These are phyloP conservation scores for Rhodamnia rubescens DNA, from an alignment of 345 rosid genomes.

Conservation along the genomic window DNA sequence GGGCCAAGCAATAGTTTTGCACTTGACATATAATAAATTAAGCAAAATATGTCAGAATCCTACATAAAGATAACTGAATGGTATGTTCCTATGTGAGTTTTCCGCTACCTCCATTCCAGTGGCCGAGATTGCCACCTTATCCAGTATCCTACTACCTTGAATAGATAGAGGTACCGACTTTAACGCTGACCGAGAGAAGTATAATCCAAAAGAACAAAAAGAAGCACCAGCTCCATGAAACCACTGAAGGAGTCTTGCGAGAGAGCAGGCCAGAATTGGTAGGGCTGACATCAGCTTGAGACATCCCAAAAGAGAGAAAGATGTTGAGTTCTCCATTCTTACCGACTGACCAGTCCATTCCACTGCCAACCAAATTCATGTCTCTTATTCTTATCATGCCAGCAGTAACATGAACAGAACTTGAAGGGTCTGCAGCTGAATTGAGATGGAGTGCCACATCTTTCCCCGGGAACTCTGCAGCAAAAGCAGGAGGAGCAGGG, in stretches of 20 bases:
- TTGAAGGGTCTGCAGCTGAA: slow-evolving; percentile 50
- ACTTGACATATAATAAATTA: background rate
- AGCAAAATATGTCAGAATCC: background rate
- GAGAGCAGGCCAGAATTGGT: slow-evolving; percentile 5
- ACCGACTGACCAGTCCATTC: slow-evolving; percentile 42
- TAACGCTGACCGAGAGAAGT: slow-evolving; percentile 53
- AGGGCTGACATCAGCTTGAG: slow-evolving; percentile 17
- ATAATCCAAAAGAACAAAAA: slow-evolving; percentile 61
- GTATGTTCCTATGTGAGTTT: background rate
- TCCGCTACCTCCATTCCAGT: background rate
- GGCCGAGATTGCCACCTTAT: background rate
- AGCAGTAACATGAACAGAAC: slow-evolving; percentile 64
- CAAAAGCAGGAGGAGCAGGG: slow-evolving; percentile 62
- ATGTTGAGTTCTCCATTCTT: slow-evolving; percentile 52
- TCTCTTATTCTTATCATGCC: slow-evolving; percentile 67
- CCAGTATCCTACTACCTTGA: slow-evolving; percentile 25
- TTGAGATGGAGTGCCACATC: slow-evolving; percentile 39
- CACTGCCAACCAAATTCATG: slow-evolving; percentile 17
- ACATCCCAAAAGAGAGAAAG: slow-evolving; percentile 33
- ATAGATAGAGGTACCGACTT: slow-evolving; percentile 38
- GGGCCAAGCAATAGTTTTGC: background rate
- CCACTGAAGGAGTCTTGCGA: slow-evolving; percentile 27
- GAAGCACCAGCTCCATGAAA: slow-evolving; percentile 28
- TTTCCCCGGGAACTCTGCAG: slow-evolving; percentile 63
- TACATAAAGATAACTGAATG: background rate